Base-by-base conservation (phyloP, 768 basidiomycete species). In the Rossbeevera mucosa region DNA sequence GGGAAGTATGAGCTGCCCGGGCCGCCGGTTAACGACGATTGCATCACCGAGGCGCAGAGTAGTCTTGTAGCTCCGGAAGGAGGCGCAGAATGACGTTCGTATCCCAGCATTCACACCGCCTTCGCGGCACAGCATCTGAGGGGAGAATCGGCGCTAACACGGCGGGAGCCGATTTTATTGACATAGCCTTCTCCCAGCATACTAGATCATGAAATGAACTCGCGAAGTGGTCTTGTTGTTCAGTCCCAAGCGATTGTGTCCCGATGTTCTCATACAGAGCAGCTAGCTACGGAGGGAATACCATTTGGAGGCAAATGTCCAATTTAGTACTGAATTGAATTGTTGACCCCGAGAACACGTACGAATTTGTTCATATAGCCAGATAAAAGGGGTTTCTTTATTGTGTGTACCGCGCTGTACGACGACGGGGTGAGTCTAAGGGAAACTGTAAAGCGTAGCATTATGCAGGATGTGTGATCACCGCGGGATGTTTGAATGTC, bases 91-190 rank as follows among this genome's bases (percentile, higher is more conserved):
- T 58, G 51, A 48, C 57, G 55, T 63, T 41, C 50, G 22, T 53
- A 54, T 48, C 59, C 22, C 42, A 54, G 58, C 52, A 55, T 13
- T 18, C 13, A 11, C 64, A 66, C 63, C 41, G 64, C 65, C 47
- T 65, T 49, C 6, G 20, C 33, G 44, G 51, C 64, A 66, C 60
- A 67, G 64, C 58, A 56, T 50, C 43, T 14, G 16, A 28, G 47
- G 50, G 7, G n/a, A n/a, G n/a, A n/a, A 8, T 21, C 9, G 28
- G 52, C 44, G 44, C 47, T 47, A 26, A 48, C 14, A 38, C n/a
- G 24, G 43, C 36, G 22, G 30, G 44, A 47, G 21, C 29, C 26
- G 31, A 50, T 16, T 26, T 24, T 46, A 43, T 25, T 13, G 8
- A 33, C 47, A 52, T 36, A 50, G 63, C 46, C 51, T 41, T 26